Evolutionary conservation across 2,329 filamentous ascomycete species (phyloP).

Genomic region (Xylariaceae sp.): DNA sequence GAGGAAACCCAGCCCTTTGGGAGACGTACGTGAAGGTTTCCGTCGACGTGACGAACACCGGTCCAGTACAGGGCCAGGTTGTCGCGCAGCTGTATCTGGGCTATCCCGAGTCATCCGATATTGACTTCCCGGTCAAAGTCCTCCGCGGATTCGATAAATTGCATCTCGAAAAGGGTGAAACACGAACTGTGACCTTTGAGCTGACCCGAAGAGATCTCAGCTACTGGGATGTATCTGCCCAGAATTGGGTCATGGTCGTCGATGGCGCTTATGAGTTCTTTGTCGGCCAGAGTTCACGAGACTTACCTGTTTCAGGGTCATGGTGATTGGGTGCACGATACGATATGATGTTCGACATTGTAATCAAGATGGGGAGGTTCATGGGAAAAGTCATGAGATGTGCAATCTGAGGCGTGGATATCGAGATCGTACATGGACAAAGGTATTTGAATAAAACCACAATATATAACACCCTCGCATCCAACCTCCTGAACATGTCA

Average conservation of each 20-base stretch:
- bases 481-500: too few species aligned
- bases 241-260: constrained; percentile 63
- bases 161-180: constrained; percentile 49
- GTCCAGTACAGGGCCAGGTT: constrained; percentile 37
- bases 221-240: constrained; percentile 61
- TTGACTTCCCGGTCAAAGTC: constrained; percentile 63
- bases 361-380: neutral
- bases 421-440: too few species aligned
- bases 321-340: constrained; percentile 17
- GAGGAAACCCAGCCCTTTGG: constrained; percentile 63
- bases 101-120: constrained; percentile 34
- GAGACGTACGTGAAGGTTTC: constrained; percentile 47
- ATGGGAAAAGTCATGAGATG: neutral
- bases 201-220: constrained; percentile 66
- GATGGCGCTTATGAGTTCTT: constrained; percentile 39
- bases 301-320: constrained; percentile 22
- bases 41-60: constrained; percentile 51
- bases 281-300: constrained; percentile 35
- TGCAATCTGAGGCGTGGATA: neutral
- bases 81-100: constrained; percentile 46
- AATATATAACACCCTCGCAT: too few species aligned
- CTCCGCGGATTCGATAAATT: constrained; percentile 71
- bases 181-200: constrained; percentile 48
- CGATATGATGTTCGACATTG: neutral
- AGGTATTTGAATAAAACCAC: too few species aligned